Evolutionary conservation across 192 early-diverging fungal genomes (phyloP).

Genomic region (Backusella westeae): DNA sequence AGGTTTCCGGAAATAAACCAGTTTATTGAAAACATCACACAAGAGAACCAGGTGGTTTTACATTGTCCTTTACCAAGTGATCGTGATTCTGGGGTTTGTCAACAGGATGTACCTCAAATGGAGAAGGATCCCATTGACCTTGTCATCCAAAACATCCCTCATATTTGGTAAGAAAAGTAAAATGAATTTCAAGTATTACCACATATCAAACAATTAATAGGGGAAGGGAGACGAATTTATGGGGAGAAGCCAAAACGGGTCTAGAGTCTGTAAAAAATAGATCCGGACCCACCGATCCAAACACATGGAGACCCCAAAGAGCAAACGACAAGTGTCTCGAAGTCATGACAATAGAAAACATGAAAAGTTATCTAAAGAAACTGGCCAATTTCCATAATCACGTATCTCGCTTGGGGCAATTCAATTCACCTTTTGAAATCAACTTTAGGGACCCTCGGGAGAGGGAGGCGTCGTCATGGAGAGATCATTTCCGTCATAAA

Average conservation of each 20-base stretch:
- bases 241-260: constrained; percentile 50
- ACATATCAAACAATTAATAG: neutral
- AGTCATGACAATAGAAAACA: constrained; percentile 59
- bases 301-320: constrained; percentile 62
- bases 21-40: constrained; percentile 54
- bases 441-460: constrained; percentile 47
- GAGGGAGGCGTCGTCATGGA: constrained; percentile 12
- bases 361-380: constrained; percentile 64
- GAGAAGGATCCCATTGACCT: constrained; percentile 64
- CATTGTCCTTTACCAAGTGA: constrained; percentile 41
- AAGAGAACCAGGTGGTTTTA: constrained; percentile 47
- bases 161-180: constrained; percentile 47
- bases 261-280: constrained; percentile 42
- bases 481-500: constrained; percentile 13
- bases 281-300: constrained; percentile 52
- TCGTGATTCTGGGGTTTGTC: neutral
- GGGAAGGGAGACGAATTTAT: constrained; percentile 67
- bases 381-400: constrained; percentile 47
- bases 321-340: constrained; percentile 69
- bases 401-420: constrained; percentile 65
- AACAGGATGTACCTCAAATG: constrained; percentile 44
- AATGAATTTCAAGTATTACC: neutral
- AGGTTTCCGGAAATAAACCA: constrained; percentile 63
- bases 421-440: constrained; percentile 53
- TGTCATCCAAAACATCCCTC: constrained; percentile 68